A percentile compares a stretch with the other conserved stretches of the same genome.
Evolutionary conservation across 371 early-diverging fungal species (phyloP).

Genomic region (Apophysomyces trapeziformis): DNA sequence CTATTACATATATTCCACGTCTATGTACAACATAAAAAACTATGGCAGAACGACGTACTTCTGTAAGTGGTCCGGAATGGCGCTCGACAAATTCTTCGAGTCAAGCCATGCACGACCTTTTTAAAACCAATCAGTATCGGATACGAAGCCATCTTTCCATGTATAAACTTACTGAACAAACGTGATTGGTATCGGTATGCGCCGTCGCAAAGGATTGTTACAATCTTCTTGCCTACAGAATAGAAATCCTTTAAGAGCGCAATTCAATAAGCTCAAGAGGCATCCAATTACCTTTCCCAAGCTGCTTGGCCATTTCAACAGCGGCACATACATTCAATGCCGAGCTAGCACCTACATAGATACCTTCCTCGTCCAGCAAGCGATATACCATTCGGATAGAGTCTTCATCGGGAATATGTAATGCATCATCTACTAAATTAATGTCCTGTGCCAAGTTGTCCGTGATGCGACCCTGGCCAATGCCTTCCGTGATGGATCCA

Average conservation of each 20-base stretch:
- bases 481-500: constrained; percentile 85
- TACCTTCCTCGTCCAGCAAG: constrained; percentile 91
- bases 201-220: constrained; percentile 90
- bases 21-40: not conserved
- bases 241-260: not conserved
- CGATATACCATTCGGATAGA: constrained; percentile 85
- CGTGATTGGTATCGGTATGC: constrained; percentile 92
- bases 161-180: constrained; percentile 71
- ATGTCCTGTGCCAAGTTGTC: constrained; percentile 85
- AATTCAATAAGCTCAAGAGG: not conserved
- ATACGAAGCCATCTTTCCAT: not conserved
- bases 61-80: constrained; percentile 84
- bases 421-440: constrained; percentile 80
- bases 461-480: constrained; percentile 95
- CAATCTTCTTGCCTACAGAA: constrained; percentile 65
- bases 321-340: constrained; percentile 95
- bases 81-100: constrained; percentile 74
- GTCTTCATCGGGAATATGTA: constrained; percentile 82
- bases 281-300: constrained; percentile 72
- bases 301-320: constrained; percentile 84
- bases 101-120: constrained; percentile 78
- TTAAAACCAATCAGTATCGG: not conserved
- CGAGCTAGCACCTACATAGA: constrained; percentile 91
- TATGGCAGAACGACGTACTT: constrained; percentile 81
- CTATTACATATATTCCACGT: not conserved